Evolutionary conservation across 148 eudicot genomes (phyloP).

Genomic region (Cornus florida): DNA sequence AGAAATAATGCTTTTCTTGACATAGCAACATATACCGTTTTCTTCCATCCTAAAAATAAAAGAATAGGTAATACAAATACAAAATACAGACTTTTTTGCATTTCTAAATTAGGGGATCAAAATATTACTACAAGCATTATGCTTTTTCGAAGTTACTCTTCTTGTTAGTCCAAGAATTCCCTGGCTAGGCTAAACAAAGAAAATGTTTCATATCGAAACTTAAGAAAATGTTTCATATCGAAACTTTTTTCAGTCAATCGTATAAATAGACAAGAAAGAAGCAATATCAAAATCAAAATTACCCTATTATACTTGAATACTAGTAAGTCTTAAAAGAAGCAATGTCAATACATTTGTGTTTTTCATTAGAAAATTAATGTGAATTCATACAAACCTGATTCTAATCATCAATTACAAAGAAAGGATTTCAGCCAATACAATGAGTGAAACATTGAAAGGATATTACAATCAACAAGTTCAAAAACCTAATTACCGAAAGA

Average conservation of each 20-base stretch:
- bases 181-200: background rate
- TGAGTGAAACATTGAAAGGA: background rate
- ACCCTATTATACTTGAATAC: background rate
- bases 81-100: background rate
- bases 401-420: background rate
- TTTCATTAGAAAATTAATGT: background rate
- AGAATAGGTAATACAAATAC: background rate
- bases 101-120: background rate
- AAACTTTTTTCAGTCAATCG: background rate
- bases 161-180: conserved; percentile 2
- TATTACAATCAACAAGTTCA: background rate
- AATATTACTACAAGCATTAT: background rate
- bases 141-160: background rate
- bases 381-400: background rate
- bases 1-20: background rate
- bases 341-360: background rate
- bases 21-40: background rate
- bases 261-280: background rate
- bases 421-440: background rate
- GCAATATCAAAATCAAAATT: background rate
- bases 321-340: background rate
- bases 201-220: background rate
- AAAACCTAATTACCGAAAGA: background rate
- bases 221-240: background rate
- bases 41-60: background rate